These are phyloP conservation scores for Leccinum disarticulatum DNA, from an alignment of 768 basidiomycete genomes.

Conservation along the genomic window DNA sequence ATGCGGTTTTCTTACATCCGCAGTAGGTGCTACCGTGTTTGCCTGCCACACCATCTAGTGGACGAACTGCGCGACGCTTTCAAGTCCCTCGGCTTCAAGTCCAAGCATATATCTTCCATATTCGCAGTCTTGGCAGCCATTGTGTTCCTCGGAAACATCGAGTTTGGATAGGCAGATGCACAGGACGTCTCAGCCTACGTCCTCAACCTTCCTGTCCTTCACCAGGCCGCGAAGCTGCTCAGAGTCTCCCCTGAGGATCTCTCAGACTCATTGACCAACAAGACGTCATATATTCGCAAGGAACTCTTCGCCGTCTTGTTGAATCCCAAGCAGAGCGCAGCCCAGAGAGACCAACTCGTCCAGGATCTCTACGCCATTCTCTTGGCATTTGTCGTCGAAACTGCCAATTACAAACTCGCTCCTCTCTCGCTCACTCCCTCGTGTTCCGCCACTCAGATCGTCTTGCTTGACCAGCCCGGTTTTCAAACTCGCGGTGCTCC, in stretches of 20 bases:
- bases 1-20: too few species aligned
- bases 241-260: constrained; percentile 56
- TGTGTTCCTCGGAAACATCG: constrained; percentile 56
- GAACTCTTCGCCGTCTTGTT: constrained; percentile 59
- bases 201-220: constrained; percentile 45
- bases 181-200: constrained; percentile 55
- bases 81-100: constrained; percentile 59
- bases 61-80: constrained; percentile 57
- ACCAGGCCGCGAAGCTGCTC: constrained; percentile 48
- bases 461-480: constrained; percentile 55
- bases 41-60: constrained; percentile 31
- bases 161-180: constrained; percentile 55
- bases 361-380: constrained; percentile 40
- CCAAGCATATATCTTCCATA: constrained; percentile 55
- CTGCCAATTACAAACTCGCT: constrained; percentile 57
- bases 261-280: constrained; percentile 52
- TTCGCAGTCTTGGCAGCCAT: constrained; percentile 54
- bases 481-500: constrained; percentile 53
- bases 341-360: constrained; percentile 54
- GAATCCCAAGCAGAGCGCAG: constrained; percentile 47
- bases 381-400: constrained; percentile 58
- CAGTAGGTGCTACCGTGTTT: too few species aligned
- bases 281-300: constrained; percentile 56
- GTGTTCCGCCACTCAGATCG: constrained; percentile 46
- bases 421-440: constrained; percentile 42